Evolutionary conservation across 768 basidiomycete species (phyloP).

Genomic region (Termitomyces sp.): DNA sequence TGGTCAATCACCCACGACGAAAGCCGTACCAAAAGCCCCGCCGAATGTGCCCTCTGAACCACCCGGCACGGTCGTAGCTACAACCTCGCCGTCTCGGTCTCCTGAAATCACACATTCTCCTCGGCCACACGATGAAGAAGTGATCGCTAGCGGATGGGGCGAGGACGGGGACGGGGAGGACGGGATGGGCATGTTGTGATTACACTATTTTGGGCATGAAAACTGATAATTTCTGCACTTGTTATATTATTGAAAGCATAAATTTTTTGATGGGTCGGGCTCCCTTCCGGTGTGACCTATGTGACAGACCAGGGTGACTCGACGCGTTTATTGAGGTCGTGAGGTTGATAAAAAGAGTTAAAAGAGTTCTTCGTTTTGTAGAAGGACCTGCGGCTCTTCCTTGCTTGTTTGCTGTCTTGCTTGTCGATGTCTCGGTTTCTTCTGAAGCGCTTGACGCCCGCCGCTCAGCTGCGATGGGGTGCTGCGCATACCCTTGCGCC

Average conservation of each 20-base stretch:
- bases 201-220: neutral
- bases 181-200: constrained; percentile 65
- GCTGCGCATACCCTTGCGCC: constrained; percentile 1
- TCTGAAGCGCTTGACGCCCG: constrained; percentile 7
- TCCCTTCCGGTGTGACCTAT: neutral
- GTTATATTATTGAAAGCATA: neutral
- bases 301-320: neutral
- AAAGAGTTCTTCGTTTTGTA: neutral
- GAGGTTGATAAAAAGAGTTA: neutral
- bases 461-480: constrained; percentile 11
- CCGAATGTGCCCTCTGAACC: constrained; percentile 11
- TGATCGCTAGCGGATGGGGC: constrained; percentile 69
- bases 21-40: constrained; percentile 15
- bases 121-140: constrained; percentile 50
- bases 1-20: constrained; percentile 20
- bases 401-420: neutral
- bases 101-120: constrained; percentile 24
- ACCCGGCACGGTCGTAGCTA: constrained; percentile 11
- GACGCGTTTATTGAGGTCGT: neutral
- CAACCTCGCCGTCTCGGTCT: constrained; percentile 11
- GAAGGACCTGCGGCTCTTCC: neutral
- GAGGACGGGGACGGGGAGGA: constrained; percentile 62
- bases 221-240: neutral
- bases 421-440: constrained; percentile 7
- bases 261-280: neutral